Evolutionary conservation across 2,329 filamentous ascomycete genomes (phyloP).

Genomic region (Cladosporium velox): DNA sequence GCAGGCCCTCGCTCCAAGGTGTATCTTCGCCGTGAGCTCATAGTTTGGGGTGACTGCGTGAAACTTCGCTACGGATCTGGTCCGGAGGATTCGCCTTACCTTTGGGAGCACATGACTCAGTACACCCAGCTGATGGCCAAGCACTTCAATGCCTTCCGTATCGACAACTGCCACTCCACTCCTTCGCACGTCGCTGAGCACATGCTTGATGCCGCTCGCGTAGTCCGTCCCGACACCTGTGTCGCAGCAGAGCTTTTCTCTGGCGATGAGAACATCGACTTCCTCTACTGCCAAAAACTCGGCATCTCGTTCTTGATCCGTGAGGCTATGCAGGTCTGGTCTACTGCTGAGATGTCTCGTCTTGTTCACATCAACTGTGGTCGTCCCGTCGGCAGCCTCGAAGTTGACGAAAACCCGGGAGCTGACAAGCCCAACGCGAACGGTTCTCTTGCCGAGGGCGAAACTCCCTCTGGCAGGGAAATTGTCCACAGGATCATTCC

Average conservation of each 20-base stretch:
- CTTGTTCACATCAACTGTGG: conserved; percentile 93
- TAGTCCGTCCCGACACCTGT: conserved; percentile 82
- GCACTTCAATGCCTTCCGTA: conserved; percentile 91
- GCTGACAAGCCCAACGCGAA: conserved; percentile 49
- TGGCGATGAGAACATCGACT: conserved; percentile 93
- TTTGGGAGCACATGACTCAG: conserved; percentile 94
- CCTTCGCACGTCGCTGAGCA: conserved; percentile 93
- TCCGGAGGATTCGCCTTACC: conserved; percentile 82
- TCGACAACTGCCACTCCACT: conserved; percentile 97
- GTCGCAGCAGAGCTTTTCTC: conserved; percentile 95
- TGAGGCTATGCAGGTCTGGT: conserved; percentile 98
- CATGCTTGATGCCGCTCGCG: conserved; percentile 89
- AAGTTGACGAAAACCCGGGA: conserved; percentile 80
- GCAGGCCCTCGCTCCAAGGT: conserved; percentile 85
- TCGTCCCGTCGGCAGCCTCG: conserved; percentile 93
- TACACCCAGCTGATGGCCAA: conserved; percentile 92
- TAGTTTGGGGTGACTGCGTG: conserved; percentile 98
- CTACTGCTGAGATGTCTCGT: conserved; percentile 85
- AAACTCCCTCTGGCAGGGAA: conserved; percentile 52
- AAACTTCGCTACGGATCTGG: conserved; percentile 86
- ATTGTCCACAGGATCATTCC: conserved; percentile 79
- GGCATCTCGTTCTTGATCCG: conserved; percentile 90
- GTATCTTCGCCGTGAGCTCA: conserved; percentile 95
- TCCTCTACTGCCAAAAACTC: conserved; percentile 89
- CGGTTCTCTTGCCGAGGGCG: conserved; percentile 34